Percentiles rank a stretch among this genome's conserved stretches.
Conservation (phyloP, 345 rosid genomes). For the Mallotus nudiflorus region DNA sequence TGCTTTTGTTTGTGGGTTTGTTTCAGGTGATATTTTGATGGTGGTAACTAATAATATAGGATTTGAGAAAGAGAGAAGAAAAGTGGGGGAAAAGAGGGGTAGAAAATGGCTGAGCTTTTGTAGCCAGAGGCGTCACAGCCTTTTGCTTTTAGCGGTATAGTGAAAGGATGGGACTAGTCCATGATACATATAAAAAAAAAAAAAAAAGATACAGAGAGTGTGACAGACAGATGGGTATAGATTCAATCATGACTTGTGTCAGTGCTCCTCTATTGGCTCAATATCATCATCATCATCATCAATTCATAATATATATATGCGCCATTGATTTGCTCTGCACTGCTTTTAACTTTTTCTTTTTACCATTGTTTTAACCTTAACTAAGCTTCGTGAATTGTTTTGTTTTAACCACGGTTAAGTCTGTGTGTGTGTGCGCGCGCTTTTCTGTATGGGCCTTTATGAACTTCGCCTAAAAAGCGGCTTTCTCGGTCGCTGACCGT, state of each 20-base stretch:
- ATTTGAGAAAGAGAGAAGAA: slow-evolving; percentile 25
- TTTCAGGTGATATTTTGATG: too few species aligned
- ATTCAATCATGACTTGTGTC: slow-evolving; percentile 67
- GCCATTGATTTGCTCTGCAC: not conserved
- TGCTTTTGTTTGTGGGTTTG: too few species aligned
- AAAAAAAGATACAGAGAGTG: slow-evolving; percentile 38
- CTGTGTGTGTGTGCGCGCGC: too few species aligned
- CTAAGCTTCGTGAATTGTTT: too few species aligned
- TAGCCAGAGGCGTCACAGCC: slow-evolving; percentile 34
- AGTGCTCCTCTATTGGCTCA: slow-evolving; percentile 50
- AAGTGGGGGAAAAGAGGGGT: slow-evolving; percentile 24
- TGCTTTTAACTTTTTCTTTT: not conserved
- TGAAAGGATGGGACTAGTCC: slow-evolving; percentile 49
- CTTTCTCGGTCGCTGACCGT: slow-evolving; percentile 46
- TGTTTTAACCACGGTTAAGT: not conserved
- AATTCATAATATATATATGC: too few species aligned
- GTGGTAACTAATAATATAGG: not conserved
- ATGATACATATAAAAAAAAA: slow-evolving; percentile 12
- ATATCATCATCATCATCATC: slow-evolving; percentile 3
- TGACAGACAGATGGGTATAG: slow-evolving; percentile 53
- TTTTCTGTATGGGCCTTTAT: too few species aligned
- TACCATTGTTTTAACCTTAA: too few species aligned
- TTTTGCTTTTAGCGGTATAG: slow-evolving; percentile 41
- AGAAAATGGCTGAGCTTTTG: slow-evolving; percentile 24
- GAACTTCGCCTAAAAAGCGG: slow-evolving; percentile 40